A percentile compares a stretch with the other conserved stretches of the same genome.
Evolutionary conservation across 306 rosid species (phyloP).

Genomic region (Trifolium repens): DNA sequence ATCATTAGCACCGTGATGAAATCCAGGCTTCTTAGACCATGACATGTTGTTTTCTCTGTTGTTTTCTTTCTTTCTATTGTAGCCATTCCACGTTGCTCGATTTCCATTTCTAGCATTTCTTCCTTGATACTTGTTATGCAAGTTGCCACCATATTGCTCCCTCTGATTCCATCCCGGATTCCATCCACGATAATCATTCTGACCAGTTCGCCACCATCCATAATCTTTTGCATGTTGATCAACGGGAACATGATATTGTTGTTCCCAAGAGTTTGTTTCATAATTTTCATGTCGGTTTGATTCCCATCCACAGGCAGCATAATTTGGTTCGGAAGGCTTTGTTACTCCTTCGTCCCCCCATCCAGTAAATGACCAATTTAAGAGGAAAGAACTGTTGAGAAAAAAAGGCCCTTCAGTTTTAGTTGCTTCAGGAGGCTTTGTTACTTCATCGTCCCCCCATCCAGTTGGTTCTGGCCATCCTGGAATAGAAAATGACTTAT

Average conservation of each 20-base stretch:
- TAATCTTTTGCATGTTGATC: constrained; percentile 36
- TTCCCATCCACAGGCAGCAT: constrained; percentile 39
- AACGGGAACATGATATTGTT: constrained; percentile 27
- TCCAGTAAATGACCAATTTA: constrained; percentile 47
- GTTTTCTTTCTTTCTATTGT: constrained; percentile 43
- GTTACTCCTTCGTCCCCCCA: constrained; percentile 35
- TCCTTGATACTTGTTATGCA: constrained; percentile 42
- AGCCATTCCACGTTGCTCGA: constrained; percentile 48
- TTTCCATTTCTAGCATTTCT: constrained; percentile 44
- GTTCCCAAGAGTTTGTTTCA: constrained; percentile 50
- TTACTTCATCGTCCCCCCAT: constrained; percentile 33
- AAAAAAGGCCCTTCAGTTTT: constrained; percentile 40
- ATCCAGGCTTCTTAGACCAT: neutral
- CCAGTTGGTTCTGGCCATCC: constrained; percentile 43
- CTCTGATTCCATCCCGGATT: constrained; percentile 44
- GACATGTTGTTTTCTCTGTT: neutral
- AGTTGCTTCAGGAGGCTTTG: constrained; percentile 22
- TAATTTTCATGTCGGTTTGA: constrained; percentile 29
- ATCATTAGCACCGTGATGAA: too few relatives aligned
- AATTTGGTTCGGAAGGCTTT: constrained; percentile 36
- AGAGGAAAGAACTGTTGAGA: constrained; percentile 44
- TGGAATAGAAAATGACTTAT: constrained; percentile 44
- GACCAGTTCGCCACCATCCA: constrained; percentile 39
- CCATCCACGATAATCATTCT: constrained; percentile 27
- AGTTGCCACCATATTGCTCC: constrained; percentile 42